These are phyloP conservation scores for Cyphellophora europaea DNA, from an alignment of 2,329 filamentous ascomycete genomes.

Conservation along the genomic window DNA sequence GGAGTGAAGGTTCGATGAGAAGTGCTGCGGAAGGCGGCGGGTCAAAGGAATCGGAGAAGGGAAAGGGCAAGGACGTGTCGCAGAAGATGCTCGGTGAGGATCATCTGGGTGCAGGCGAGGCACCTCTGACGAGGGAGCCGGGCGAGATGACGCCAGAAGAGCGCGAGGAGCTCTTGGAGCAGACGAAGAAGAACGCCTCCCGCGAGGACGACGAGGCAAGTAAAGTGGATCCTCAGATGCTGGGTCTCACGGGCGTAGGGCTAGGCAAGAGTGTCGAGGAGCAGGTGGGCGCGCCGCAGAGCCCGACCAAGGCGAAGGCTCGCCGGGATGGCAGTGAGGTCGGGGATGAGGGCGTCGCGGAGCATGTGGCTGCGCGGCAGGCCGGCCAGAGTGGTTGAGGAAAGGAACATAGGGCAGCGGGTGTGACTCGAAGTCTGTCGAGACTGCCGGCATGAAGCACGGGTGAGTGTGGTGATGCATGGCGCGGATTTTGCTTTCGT, in stretches of 20 bases:
- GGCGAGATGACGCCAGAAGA: slow-evolving; percentile 7
- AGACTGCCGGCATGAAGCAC: no score
- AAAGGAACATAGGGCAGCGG: no score
- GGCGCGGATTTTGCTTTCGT: no score
- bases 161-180: no score
- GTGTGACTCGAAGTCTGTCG: no score
- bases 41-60: slow-evolving; percentile 4
- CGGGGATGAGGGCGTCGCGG: no score
- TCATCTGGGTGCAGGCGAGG: background rate
- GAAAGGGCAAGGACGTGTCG: background rate
- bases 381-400: no score
- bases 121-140: slow-evolving; percentile 9
- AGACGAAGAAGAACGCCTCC: background rate
- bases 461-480: no score
- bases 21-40: slow-evolving; percentile 5
- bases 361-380: no score
- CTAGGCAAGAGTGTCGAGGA: slow-evolving; percentile 1
- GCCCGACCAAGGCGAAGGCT: background rate
- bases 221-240: background rate
- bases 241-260: slow-evolving; percentile 1
- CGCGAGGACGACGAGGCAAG: no score
- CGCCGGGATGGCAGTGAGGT: no score
- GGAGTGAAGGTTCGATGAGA: slow-evolving; percentile 9
- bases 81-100: background rate
- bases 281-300: background rate